Conservation (phyloP, 495 filamentous ascomycete species). For the Neurospora hispaniola region DNA sequence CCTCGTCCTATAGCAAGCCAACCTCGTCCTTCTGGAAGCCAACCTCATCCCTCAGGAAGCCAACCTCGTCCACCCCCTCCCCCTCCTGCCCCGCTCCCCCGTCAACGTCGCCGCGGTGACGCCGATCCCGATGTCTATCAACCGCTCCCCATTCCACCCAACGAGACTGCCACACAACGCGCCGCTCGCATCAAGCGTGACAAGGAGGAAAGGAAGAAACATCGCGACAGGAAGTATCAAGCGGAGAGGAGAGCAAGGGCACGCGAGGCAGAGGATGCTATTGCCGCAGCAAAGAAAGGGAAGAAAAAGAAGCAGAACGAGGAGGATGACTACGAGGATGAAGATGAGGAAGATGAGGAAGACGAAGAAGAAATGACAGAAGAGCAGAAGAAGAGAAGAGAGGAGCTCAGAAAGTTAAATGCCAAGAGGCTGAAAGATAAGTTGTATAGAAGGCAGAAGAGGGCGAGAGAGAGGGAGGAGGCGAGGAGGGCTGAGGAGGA, state of each 20-base stretch:
- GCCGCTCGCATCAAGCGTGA: not conserved
- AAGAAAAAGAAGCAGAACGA: not conserved
- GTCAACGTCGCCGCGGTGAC: not conserved
- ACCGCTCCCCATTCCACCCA: not conserved
- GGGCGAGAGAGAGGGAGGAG: not conserved
- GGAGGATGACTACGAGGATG: not conserved
- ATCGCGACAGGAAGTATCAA: not conserved
- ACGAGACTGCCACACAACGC: not conserved
- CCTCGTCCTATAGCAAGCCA: too few species aligned
- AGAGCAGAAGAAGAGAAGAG: not conserved
- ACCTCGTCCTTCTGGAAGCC: too few species aligned
- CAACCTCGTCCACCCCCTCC: not conserved
- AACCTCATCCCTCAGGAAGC: not conserved
- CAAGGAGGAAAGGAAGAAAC: not conserved
- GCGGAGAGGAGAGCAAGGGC: not conserved
- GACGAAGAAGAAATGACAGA: not conserved
- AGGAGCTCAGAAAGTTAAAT: not conserved
- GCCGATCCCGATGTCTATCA: not conserved
- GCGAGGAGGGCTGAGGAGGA: not conserved
- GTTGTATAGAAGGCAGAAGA: not conserved
- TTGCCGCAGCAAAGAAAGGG: not conserved
- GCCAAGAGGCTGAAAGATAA: not conserved
- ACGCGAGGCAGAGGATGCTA: not conserved
- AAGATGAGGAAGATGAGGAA: accelerated
- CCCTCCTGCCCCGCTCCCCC: not conserved